These are phyloP conservation scores for Peniophora sp. DNA, from an alignment of 1,284 basidiomycete species.

Conservation along the genomic window DNA sequence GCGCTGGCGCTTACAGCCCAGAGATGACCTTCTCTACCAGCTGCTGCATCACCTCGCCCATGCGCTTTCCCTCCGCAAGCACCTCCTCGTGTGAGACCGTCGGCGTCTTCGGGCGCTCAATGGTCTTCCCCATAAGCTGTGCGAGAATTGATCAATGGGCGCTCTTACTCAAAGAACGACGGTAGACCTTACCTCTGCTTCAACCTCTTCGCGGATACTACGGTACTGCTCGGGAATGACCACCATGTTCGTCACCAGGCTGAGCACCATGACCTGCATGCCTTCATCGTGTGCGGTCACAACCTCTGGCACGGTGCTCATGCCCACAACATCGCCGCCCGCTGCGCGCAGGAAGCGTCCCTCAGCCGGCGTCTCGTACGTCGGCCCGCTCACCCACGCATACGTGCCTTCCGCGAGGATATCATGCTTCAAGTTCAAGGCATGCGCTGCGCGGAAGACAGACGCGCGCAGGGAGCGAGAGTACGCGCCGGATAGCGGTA, in stretches of 20 bases:
- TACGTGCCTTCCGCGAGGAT: conserved; percentile 72
- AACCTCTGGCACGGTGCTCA: conserved; percentile 91
- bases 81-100: conserved; percentile 81
- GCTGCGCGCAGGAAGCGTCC: conserved; percentile 64
- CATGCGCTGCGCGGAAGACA: conserved; percentile 60
- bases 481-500: conserved; percentile 76
- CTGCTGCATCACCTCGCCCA: conserved; percentile 62
- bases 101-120: conserved; percentile 32
- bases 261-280: conserved; percentile 67
- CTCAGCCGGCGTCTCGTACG: conserved; percentile 80
- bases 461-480: conserved; percentile 59
- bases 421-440: conserved; percentile 35
- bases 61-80: conserved; percentile 56
- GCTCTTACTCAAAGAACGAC: conserved; percentile 3
- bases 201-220: conserved; percentile 66
- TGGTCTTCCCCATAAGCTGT: conserved; percentile 53
- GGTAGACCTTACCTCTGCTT: conserved; percentile 51
- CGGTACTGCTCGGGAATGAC: conserved; percentile 64
- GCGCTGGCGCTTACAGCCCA: not conserved
- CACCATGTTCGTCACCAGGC: conserved; percentile 78
- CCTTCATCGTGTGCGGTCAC: conserved; percentile 71
- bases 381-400: conserved; percentile 80
- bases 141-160: conserved; percentile 4
- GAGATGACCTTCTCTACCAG: conserved; percentile 58
- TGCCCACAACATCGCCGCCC: conserved; percentile 80